Evolutionary conservation across 2,329 filamentous ascomycete genomes (phyloP), one percentile per base, ranked within the genome.

Genomic region (Venturia effusa): DNA sequence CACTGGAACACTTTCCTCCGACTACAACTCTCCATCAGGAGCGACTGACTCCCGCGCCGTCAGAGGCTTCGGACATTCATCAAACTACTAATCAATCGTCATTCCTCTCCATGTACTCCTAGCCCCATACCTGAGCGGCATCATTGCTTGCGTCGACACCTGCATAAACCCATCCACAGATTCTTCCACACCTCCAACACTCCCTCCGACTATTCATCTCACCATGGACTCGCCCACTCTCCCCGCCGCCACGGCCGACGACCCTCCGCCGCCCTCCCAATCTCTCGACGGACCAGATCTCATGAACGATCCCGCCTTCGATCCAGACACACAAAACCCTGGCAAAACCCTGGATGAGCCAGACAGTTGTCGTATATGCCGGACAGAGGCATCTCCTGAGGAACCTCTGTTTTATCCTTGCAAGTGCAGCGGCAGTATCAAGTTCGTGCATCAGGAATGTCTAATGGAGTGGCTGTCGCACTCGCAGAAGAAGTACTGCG

Each of bases 401-500:
- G 94, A 97, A 73, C 92, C 91, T 65, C 83, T 99, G 45, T 99
- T 96, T 79, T 94, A 95, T 73, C 94, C 94, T 6, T 99, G 94
- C 86, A 97, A 97, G 80, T 99, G 94, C 79, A 97, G 91, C 73
- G 94, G 94, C 64, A 97, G 93, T 77, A 99, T 99, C 79, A 97
- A 96, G 79, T 96, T 89, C 72, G 94, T 99, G 66, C 94, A 99
- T 75, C 94, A 99, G 76, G 90, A 95, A 74, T 99, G 94, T 74
- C 79, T 99, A 76, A 96, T 99, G 88, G 92, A 97, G 77, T 99
- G 94, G 94, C 82, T 99, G 27, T 93, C 92, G 61, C 95, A 99
- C 76, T 97, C 94, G 1, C 92, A 99, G 74, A 99, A 99, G 84
- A 97, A 97, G 76, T 90, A 99, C 80, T 99, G 95, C 81, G 94